Conservation (phyloP, 1,139 yeast species). For the Yamadazyma conglobata region DNA sequence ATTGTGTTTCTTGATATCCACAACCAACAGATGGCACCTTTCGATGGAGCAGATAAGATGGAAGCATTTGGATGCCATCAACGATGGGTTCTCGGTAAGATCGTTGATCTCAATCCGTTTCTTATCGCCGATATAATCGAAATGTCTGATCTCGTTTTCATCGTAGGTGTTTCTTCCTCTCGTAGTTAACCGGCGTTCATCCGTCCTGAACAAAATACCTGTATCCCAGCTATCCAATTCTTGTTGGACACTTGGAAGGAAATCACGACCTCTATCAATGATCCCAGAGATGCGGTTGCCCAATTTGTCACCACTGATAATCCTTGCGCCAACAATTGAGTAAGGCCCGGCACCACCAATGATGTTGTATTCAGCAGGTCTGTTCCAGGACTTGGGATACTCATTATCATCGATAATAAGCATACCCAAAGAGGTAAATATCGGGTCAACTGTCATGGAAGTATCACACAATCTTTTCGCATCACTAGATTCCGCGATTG, state of each 20-base stretch:
- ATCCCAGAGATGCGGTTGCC: slow-evolving; percentile 57
- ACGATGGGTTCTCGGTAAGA: slow-evolving; percentile 34
- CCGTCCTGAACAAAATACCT: slow-evolving; percentile 53
- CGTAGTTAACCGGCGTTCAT: slow-evolving; percentile 58
- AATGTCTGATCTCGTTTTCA: slow-evolving; percentile 53
- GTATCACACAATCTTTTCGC: too few relatives aligned
- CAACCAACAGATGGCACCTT: slow-evolving; percentile 49
- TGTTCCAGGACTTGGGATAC: slow-evolving; percentile 41
- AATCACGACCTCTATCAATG: slow-evolving; percentile 77
- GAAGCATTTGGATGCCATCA: slow-evolving; percentile 44
- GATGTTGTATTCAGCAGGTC: slow-evolving; percentile 47
- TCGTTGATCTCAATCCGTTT: slow-evolving; percentile 62
- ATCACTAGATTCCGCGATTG: too few relatives aligned
- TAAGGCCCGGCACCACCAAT: slow-evolving; percentile 92
- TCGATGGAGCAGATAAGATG: slow-evolving; percentile 77
- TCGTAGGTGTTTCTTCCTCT: slow-evolving; percentile 79
- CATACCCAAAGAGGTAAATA: slow-evolving; percentile 68
- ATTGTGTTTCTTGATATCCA: slow-evolving; percentile 24
- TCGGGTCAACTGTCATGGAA: too few relatives aligned
- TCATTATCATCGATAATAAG: slow-evolving; percentile 88
- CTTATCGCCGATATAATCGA: slow-evolving; percentile 52
- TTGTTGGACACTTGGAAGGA: slow-evolving; percentile 48
- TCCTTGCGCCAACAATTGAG: slow-evolving; percentile 74
- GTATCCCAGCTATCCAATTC: slow-evolving; percentile 60
- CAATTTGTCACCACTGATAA: slow-evolving; percentile 37